Conservation (phyloP, 805 yeast species). For the Metschnikowia koreensis region DNA sequence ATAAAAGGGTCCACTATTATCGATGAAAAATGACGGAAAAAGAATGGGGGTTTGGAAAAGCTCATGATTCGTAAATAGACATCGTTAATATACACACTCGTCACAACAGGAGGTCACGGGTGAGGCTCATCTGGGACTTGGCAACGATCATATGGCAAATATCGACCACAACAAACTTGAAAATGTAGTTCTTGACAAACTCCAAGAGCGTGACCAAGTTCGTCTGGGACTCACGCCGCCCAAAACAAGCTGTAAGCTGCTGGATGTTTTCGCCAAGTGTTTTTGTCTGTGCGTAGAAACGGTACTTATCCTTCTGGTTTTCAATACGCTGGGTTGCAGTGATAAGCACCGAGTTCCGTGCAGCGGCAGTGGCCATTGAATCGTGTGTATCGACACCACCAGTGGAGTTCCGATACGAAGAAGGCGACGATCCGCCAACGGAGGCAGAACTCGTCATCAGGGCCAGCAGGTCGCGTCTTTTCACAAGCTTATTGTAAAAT, state of each 20-base stretch:
- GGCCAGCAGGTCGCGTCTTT: conserved; percentile 34
- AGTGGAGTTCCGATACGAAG: conserved; percentile 24
- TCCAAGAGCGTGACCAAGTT: conserved; percentile 31
- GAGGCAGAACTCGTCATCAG: conserved; percentile 16
- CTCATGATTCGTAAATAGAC: too few relatives aligned
- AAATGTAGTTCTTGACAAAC: conserved; percentile 33
- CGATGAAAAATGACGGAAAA: background rate
- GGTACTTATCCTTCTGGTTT: conserved; percentile 31
- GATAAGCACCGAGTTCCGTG: conserved; percentile 15
- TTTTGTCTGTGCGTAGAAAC: conserved; percentile 32
- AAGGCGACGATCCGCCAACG: conserved; percentile 21
- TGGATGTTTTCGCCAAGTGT: conserved; percentile 18
- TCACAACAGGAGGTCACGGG: conserved; percentile 1
- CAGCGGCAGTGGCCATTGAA: conserved; percentile 7
- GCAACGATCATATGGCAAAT: conserved; percentile 33
- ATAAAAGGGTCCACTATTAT: background rate
- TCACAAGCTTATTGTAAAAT: conserved; percentile 36
- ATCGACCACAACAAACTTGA: conserved; percentile 39
- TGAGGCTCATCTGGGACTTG: conserved; percentile 3
- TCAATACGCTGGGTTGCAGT: conserved; percentile 25
- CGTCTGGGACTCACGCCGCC: conserved; percentile 14
- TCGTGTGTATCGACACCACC: conserved; percentile 15
- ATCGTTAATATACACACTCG: background rate
- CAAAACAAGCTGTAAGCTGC: conserved; percentile 10
- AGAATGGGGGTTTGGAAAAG: background rate